These are phyloP conservation scores for Geranium incanum DNA, from an alignment of 441 rosid genomes.

Conservation along the genomic window DNA sequence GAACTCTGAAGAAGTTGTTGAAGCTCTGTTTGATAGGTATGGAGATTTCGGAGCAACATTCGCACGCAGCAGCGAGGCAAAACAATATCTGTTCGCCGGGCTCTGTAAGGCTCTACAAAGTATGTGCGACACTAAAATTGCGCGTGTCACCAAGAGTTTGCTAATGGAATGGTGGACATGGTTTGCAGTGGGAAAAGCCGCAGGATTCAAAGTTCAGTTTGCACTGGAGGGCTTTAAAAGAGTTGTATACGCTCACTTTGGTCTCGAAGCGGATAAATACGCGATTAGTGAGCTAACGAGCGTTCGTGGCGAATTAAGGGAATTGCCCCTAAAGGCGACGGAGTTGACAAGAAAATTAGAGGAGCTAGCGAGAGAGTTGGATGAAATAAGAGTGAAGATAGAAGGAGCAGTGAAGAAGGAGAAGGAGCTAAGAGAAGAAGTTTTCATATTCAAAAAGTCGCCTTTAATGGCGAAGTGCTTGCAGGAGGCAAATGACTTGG, in stretches of 20 bases:
- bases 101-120: neutral
- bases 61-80: neutral
- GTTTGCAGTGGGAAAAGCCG: neutral
- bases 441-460: neutral
- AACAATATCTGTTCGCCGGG: neutral
- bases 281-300: neutral
- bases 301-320: neutral
- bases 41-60: neutral
- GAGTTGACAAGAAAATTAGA: neutral
- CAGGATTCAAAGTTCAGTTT: neutral
- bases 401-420: neutral
- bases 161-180: neutral
- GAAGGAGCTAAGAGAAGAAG: neutral
- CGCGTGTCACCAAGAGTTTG: neutral
- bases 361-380: neutral
- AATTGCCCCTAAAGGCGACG: neutral
- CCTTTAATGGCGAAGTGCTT: neutral
- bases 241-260: neutral
- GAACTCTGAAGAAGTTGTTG: neutral
- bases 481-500: neutral
- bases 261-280: neutral
- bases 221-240: neutral
- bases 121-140: neutral
- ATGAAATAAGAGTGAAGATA: neutral
- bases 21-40: neutral